A percentile compares a stretch with the other conserved stretches of the same genome.
These are phyloP conservation scores for Elsinoe necatrix DNA, from an alignment of 2,329 filamentous ascomycete species.

Conservation along the genomic window DNA sequence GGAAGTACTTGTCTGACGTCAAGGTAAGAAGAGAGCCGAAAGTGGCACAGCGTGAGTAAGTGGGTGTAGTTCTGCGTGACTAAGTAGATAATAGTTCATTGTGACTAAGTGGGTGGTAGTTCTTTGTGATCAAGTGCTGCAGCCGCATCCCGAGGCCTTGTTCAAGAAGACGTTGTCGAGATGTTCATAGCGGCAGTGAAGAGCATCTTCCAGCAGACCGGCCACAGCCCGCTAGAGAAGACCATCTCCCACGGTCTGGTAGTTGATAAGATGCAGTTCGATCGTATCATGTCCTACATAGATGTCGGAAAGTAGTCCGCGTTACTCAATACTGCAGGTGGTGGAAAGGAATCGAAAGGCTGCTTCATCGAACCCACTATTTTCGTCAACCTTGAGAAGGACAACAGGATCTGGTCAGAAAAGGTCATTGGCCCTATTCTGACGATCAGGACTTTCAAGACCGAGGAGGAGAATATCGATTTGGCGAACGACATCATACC, in stretches of 20 bases:
- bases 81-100: too few relatives aligned
- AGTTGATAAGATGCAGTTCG: slow-evolving; percentile 21
- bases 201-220: slow-evolving; percentile 19
- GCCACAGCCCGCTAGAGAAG: slow-evolving; percentile 17
- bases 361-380: slow-evolving; percentile 41
- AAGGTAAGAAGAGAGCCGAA: too few relatives aligned
- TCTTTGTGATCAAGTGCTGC: too few relatives aligned
- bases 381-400: slow-evolving; percentile 36
- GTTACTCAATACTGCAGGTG: slow-evolving; percentile 22
- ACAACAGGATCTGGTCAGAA: slow-evolving; percentile 22
- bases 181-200: slow-evolving; percentile 20
- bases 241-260: slow-evolving; percentile 17
- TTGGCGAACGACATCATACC: slow-evolving; percentile 33
- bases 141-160: slow-evolving; percentile 26
- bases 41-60: too few relatives aligned
- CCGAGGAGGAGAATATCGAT: slow-evolving; percentile 33
- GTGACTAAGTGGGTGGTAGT: too few relatives aligned
- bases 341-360: slow-evolving; percentile 27
- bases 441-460: slow-evolving; percentile 21
- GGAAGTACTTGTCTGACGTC: too few relatives aligned
- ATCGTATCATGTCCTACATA: slow-evolving; percentile 27
- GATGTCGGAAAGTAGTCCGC: slow-evolving; percentile 22
- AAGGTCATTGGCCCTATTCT: slow-evolving; percentile 25
- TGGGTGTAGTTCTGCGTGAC: too few relatives aligned
- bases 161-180: slow-evolving; percentile 24